Evolutionary conservation across 1,139 yeast genomes (phyloP).

Genomic region (Saccharomyces hybrid): DNA sequence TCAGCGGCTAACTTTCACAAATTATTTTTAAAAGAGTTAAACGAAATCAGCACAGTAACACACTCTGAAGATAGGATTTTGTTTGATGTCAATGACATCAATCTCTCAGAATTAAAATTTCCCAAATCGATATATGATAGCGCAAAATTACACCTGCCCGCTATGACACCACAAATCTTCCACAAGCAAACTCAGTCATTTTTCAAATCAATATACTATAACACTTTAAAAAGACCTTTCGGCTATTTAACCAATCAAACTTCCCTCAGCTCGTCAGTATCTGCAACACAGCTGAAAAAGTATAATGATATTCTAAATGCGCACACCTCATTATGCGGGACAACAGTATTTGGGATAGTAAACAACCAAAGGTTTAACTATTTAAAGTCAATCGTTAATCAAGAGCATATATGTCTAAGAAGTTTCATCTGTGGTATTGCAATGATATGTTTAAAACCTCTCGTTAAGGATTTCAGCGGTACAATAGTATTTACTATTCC

Average conservation of each 20-base stretch:
- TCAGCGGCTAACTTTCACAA: constrained; percentile 29
- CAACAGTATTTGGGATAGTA: constrained; percentile 24
- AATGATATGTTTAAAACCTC: constrained; percentile 25
- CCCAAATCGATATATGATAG: constrained; percentile 20
- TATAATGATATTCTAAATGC: constrained; percentile 9
- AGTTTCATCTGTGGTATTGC: constrained; percentile 25
- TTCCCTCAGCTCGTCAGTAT: neutral
- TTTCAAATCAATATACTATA: constrained; percentile 21
- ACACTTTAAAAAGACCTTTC: constrained; percentile 24
- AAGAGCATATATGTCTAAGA: constrained; percentile 19
- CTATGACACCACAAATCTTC: constrained; percentile 20
- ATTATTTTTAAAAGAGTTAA: constrained; percentile 8
- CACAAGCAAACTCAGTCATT: constrained; percentile 25
- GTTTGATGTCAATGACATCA: neutral
- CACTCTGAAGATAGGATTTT: neutral
- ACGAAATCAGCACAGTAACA: neutral
- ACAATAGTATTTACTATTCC: constrained; percentile 23
- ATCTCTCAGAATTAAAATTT: constrained; percentile 3
- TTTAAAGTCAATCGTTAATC: constrained; percentile 14
- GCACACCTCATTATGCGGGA: constrained; percentile 19
- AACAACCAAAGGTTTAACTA: constrained; percentile 14
- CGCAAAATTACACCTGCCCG: constrained; percentile 21
- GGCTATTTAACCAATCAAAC: constrained; percentile 6
- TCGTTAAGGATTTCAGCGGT: constrained; percentile 15
- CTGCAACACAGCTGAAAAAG: constrained; percentile 4